Evolutionary conservation across 108 stramenopile species (phyloP).

Genomic region (Fragilaria radians): DNA sequence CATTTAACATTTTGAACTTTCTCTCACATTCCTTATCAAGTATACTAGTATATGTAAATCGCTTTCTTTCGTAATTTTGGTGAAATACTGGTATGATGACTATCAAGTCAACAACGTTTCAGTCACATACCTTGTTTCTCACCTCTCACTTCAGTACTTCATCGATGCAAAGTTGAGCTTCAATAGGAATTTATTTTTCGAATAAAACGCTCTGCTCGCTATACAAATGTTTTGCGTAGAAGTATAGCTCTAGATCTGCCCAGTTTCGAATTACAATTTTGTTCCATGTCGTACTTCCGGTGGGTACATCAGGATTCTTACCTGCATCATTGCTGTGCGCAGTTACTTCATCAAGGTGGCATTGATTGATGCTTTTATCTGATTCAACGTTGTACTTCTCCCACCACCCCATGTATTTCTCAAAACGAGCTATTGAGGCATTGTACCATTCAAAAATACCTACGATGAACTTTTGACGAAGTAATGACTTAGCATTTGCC

Average conservation of each 20-base stretch:
- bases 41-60: no score
- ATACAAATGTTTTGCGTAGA: constrained; percentile 24
- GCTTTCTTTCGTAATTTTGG: no score
- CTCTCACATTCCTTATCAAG: no score
- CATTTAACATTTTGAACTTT: no score
- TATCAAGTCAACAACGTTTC: no score
- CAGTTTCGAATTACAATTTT: constrained; percentile 15
- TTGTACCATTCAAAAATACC: constrained; percentile 26
- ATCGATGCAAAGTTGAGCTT: no score
- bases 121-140: no score
- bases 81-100: no score
- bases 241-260: constrained; percentile 24
- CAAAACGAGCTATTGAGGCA: constrained; percentile 25
- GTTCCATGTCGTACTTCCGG: background rate
- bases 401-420: constrained; percentile 37
- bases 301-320: background rate
- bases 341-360: constrained; percentile 7
- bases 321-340: constrained; percentile 2
- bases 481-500: constrained; percentile 29
- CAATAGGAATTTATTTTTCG: no score
- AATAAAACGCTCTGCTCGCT: no score
- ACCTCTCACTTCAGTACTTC: no score
- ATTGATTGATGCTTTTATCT: constrained; percentile 10
- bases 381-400: background rate
- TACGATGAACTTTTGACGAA: constrained; percentile 33